Evolutionary conservation across 352 stramenopile genomes (phyloP).

Genomic region (Thraustochytrium striatum): DNA sequence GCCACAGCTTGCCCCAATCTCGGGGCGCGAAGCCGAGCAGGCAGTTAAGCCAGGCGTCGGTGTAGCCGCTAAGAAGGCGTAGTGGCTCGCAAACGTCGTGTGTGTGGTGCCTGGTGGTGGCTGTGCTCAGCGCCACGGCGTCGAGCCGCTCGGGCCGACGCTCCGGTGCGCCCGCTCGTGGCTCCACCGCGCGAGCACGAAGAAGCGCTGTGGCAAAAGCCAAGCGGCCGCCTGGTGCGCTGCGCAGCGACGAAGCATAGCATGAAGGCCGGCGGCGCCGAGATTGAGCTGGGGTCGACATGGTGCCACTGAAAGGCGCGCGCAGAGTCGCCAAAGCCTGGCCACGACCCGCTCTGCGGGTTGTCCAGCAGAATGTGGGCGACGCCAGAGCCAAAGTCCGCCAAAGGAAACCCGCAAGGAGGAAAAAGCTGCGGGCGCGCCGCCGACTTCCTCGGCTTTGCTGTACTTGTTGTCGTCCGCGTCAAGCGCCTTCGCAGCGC

Average conservation of each 20-base stretch:
- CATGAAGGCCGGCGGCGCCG: not conserved
- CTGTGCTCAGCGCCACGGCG: not conserved
- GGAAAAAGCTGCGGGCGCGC: not conserved
- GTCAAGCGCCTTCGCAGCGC: not conserved
- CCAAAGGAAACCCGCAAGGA: conserved; percentile 3
- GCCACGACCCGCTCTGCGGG: not conserved
- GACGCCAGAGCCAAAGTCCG: not conserved
- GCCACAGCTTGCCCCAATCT: not conserved
- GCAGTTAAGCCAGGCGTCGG: not conserved
- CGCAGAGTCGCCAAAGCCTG: not conserved
- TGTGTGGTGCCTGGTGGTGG: not conserved
- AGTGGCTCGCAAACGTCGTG: conserved; percentile 30
- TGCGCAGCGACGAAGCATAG: not conserved
- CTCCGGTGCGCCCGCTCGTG: not conserved
- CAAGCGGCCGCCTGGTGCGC: not conserved
- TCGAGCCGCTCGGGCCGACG: not conserved
- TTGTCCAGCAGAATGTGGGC: conserved; percentile 12
- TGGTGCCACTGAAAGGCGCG: conserved; percentile 3
- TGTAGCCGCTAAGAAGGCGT: conserved; percentile 5
- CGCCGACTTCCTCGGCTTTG: too few relatives aligned
- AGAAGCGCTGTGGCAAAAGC: not conserved
- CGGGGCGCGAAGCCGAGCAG: not conserved
- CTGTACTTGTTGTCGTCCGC: not conserved
- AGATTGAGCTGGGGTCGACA: not conserved
- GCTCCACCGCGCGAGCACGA: not conserved